A percentile compares a stretch with the other conserved stretches of the same genome.
phyloP scores from a whole-genome alignment of 2,329 filamentous ascomycete species.

The Fusarium armeniacum region DNA sequence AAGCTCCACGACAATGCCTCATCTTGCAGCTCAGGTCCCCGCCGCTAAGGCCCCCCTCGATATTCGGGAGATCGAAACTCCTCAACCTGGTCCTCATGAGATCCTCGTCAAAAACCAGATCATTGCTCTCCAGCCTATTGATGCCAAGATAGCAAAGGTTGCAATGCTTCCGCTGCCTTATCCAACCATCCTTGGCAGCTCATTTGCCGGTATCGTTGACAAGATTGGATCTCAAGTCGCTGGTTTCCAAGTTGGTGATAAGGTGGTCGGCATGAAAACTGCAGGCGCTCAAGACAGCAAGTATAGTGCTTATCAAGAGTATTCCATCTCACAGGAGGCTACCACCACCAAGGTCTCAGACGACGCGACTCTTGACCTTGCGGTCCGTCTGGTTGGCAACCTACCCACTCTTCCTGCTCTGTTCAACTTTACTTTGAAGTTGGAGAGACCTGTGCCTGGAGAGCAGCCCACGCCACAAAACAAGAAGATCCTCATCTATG shows the following conservation, averaged over 20 bases:
- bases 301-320: conserved; percentile 39
- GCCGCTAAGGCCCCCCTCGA: conserved; percentile 33
- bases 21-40: conserved; percentile 35
- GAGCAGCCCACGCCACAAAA: conserved; percentile 10
- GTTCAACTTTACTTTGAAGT: conserved; percentile 32
- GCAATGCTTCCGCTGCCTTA: conserved; percentile 39
- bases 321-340: conserved; percentile 8
- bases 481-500: conserved; percentile 35
- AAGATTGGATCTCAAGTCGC: conserved; percentile 21
- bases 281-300: conserved; percentile 34
- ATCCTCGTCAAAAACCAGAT: conserved; percentile 40
- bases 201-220: conserved; percentile 37
- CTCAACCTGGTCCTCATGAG: conserved; percentile 36
- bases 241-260: conserved; percentile 35
- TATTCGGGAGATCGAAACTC: conserved; percentile 34
- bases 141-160: conserved; percentile 42
- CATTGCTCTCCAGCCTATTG: conserved; percentile 40
- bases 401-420: conserved; percentile 36
- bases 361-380: conserved; percentile 24
- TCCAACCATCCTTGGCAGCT: conserved; percentile 34
- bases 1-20: conserved; percentile 12
- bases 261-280: conserved; percentile 37
- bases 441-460: conserved; percentile 26
- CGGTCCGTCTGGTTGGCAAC: conserved; percentile 38
- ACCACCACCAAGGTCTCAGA: conserved; percentile 34